Base-by-base conservation (phyloP, 352 stramenopile genomes). In the Pseudoperonospora humuli region DNA sequence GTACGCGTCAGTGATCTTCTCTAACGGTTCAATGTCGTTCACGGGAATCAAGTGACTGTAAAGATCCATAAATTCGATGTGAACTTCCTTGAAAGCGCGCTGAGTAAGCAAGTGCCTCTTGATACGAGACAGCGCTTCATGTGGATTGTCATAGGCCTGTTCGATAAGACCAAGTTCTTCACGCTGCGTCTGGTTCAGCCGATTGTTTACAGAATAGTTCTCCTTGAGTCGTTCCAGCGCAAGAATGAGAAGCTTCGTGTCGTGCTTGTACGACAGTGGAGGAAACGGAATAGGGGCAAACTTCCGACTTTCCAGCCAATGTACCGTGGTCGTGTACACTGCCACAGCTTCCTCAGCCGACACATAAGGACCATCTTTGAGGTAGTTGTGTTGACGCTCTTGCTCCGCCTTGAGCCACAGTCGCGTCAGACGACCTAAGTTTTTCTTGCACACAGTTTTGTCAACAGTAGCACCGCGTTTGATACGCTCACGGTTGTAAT, bases 1-100 rank as follows among this genome's bases (percentile, higher is more conserved):
- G 47, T 99, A 99, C 4, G 96, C 95, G 61, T 99, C 97, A 2
- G 97, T 99, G 56, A 99, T 99, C 74, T 99, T 99, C 71, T 99
- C 97, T 20, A 99, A 68, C 13, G 96, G 96, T 59, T 99, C 96
- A 51, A 99, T 98, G 38, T 98, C 95, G 73, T 99, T 99, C 20
- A 99, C 95, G 0, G 97, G 97, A 13, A 97, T 95, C 36, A 99
- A 67, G 62, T 99, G 96, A 49, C 88, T 98, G 70, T 99, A 99
- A 65, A 98, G 82, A 62, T 99, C 97, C 92, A 99, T 98, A 54
- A 99, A 99, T 64, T 99, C 92, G 54, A 99, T 98, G 27, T 95
- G 83, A 11, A 99, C 95, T 70, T 99, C 97, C 78, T 99, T 99
- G 81, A 99, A 99, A n/a, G 96, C 97, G 33, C 96, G 84, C 64